Base-by-base conservation (phyloP, 2,329 filamentous ascomycete species). In the Achaetomium macrosporum region DNA sequence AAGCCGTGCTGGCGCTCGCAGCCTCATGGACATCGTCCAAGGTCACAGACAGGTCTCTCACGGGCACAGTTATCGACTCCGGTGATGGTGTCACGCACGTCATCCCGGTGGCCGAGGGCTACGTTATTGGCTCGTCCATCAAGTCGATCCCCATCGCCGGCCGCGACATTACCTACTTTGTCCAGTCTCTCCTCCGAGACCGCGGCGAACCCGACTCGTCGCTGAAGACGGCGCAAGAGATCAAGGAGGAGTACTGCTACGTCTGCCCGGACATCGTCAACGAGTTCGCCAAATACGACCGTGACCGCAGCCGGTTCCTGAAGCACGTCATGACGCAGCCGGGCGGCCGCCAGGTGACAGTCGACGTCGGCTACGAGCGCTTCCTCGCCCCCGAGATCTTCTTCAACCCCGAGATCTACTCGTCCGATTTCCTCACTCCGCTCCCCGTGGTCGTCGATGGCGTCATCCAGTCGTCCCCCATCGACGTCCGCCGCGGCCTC, bases 371-470 rank as follows among this genome's bases (percentile, higher is more conserved):
- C 49, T 99, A 97, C 73, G 93, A 99, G 72, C 88, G 93, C 33
- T 99, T 99, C 79, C 79, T 99, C 55, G 93, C 93, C 2, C 95
- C 95, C 20, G 93, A 99, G 71, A 99, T 99, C 67, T 99, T 99
- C 75, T 99, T 99, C 83, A 99, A 99, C 73, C 93, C 93, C 30
- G 93, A 99, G 75, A 99, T 99, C 66, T 97, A 97, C 79, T 96
- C 90, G 57, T 97, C 92, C 61, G 93, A 99, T 69, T 99, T 99
- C 77, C 76, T 99, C 60, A 99, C 93, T 12, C 93, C 93, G 13
- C 81, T 99, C 9, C 93, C 93, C 20, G 88, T 82, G 47, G 93
- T 99, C 47, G 95, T 99, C 57, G 93, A 99, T 68, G 87, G 87
- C 52, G 93, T 97, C 59, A 99, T 99, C 64, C 93, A 99, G 73